Evolutionary conservation across 2,329 filamentous ascomycete species (phyloP).

Genomic region (Grosmannia clavigera): DNA sequence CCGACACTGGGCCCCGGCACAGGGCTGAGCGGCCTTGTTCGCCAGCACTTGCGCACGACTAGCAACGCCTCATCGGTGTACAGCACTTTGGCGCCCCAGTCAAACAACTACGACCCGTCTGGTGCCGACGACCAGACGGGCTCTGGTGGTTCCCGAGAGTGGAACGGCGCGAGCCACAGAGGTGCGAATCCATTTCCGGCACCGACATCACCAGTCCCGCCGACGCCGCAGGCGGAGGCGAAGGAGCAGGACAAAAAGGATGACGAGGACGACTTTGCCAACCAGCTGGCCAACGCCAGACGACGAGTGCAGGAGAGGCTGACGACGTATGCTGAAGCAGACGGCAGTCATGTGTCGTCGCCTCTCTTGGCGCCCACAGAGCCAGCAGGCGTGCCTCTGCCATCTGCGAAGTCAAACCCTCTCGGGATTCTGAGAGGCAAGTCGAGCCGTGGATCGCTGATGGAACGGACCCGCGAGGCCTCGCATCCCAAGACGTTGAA

Average conservation of each 20-base stretch:
- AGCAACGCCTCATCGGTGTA: constrained; percentile 77
- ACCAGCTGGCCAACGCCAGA: constrained; percentile 58
- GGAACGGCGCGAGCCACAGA: background rate
- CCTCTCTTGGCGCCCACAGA: constrained; percentile 25
- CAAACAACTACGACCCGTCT: background rate
- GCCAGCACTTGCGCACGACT: constrained; percentile 69
- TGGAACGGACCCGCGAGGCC: constrained; percentile 28
- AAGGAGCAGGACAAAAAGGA: constrained; percentile 27
- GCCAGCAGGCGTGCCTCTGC: constrained; percentile 18
- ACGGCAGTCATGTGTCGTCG: constrained; percentile 35
- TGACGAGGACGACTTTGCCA: constrained; percentile 59
- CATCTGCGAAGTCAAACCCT: constrained; percentile 35
- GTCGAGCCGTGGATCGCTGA: constrained; percentile 54
- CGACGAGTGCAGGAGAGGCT: constrained; percentile 62
- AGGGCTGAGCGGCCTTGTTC: constrained; percentile 70
- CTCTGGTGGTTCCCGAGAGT: constrained; percentile 15
- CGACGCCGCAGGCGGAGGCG: background rate
- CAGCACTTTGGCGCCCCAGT: constrained; percentile 20
- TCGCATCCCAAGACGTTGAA: constrained; percentile 45
- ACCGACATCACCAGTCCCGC: background rate
- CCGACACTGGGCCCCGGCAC: constrained; percentile 62
- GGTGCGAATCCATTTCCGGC: background rate
- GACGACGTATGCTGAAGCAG: constrained; percentile 54
- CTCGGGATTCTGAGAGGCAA: constrained; percentile 54
- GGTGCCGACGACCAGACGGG: background rate